Evolutionary conservation across 2,329 filamentous ascomycete genomes (phyloP), one percentile per base, ranked within the genome.

Genomic region (Arthrobotrys sphaeroides): DNA sequence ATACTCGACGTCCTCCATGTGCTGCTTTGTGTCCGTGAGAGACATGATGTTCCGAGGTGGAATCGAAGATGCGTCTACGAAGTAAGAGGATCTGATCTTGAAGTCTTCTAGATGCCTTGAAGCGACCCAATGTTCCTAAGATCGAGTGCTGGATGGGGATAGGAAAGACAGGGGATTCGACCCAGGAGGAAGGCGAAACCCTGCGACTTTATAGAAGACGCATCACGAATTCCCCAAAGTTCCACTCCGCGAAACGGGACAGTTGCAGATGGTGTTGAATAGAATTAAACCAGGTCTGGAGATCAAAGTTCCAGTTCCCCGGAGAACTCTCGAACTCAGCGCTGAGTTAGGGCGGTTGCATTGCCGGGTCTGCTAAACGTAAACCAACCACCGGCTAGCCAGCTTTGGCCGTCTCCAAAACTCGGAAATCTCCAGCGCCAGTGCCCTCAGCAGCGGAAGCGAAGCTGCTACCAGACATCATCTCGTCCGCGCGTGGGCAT

Each of bases 141-240:
- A 36, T 57, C 47, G 33, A 66, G 28, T 45, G 38, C 5, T n/a
- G 40, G 49, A 59, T 57, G 28, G 43, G 33, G 47, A 55, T 55
- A 24, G 31, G 43, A 45, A 26, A 42, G 59, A 43, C 53, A 59
- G 45, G 42, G 49, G 43, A 53, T 36, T 26, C 5, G 20, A 45
- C 36, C 33, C 13, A 43, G 36, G 36, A 9, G 36, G 36, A 64
- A 64, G 62, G 62, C 42, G 61, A 55, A 64, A 68, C 55, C 62
- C 36, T 64, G 70, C 62, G 38, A 68, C 70, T 74, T 74, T 74
- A 74, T 74, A 74, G 70, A 64, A 59, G 55, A 49, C 7, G 20
- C 49, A 74, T 68, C 62, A 47, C 53, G 33, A 73, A 60, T 13
- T 13, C 51, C 60, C 55, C 3, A 26, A 38, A 28, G 28, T 40